Evolutionary conservation across 495 filamentous ascomycete genomes (phyloP).

Genomic region (Hyaloscypha finlandica): DNA sequence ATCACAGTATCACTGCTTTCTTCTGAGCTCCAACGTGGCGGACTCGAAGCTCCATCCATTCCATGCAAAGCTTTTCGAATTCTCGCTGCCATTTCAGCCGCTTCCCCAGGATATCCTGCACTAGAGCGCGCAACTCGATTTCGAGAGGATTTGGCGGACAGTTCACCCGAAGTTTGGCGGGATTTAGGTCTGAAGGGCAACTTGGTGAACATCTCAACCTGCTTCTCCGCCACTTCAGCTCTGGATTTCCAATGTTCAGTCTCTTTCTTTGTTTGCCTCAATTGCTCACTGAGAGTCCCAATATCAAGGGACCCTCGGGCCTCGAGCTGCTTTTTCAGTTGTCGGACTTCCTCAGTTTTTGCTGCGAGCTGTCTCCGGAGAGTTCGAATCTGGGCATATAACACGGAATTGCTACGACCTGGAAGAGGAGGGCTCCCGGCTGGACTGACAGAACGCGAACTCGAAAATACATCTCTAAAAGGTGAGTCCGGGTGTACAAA

Average conservation of each 20-base stretch:
- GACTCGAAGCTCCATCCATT: constrained; percentile 22
- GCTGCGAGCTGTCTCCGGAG: constrained; percentile 45
- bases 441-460: constrained; percentile 21
- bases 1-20: constrained; percentile 23
- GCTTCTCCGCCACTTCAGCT: constrained; percentile 53
- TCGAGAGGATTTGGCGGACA: not conserved
- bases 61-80: constrained; percentile 16
- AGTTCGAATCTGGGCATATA: constrained; percentile 47
- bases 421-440: not conserved
- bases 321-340: constrained; percentile 45
- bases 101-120: constrained; percentile 3
- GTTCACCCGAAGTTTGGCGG: not conserved
- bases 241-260: constrained; percentile 48
- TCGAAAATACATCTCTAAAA: constrained; percentile 9
- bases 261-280: constrained; percentile 47
- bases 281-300: constrained; percentile 44
- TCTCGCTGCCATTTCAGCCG: not conserved
- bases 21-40: constrained; percentile 16
- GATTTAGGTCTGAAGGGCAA: constrained; percentile 8
- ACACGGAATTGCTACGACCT: constrained; percentile 37
- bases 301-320: constrained; percentile 40
- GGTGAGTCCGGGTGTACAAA: constrained; percentile 19
- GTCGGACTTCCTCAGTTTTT: constrained; percentile 42
- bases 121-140: not conserved
- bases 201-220: constrained; percentile 38